Evolutionary conservation across 768 basidiomycete genomes (phyloP).

Genomic region (Lactifluus volemus): DNA sequence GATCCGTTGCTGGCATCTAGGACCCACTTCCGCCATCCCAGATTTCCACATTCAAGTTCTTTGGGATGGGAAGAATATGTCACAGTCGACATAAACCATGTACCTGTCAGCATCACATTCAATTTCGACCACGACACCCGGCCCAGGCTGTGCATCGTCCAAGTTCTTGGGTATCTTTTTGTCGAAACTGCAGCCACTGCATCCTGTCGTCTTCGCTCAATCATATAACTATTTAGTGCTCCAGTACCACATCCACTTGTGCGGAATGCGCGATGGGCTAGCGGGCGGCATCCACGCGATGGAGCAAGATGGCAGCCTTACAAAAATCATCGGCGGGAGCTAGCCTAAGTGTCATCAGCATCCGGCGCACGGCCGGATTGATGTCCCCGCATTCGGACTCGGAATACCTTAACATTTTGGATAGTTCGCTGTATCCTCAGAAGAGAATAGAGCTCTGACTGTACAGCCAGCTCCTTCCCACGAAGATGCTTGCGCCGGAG

Average conservation of each 20-base stretch:
- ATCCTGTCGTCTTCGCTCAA: too few relatives aligned
- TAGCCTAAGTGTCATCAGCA: not conserved
- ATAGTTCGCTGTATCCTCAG: not conserved
- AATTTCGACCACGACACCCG: not conserved
- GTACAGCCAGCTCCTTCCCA: not conserved
- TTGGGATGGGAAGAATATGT: not conserved
- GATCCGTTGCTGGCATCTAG: not conserved
- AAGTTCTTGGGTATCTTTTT: too few relatives aligned
- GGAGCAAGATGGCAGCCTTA: not conserved
- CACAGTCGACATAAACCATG: not conserved
- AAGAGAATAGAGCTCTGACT: not conserved
- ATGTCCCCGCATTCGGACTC: not conserved
- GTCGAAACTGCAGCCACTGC: too few relatives aligned
- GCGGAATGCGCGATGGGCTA: not conserved
- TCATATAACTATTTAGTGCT: not conserved
- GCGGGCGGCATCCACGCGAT: not conserved
- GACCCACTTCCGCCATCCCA: not conserved
- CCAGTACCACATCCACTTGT: slow-evolving; percentile 1
- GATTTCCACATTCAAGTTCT: not conserved
- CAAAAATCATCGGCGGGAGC: not conserved
- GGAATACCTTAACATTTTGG: not conserved
- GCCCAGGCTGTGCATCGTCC: too few relatives aligned
- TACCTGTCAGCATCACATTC: not conserved
- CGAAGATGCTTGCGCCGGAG: not conserved
- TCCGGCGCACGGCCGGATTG: not conserved